phyloP scores from a whole-genome alignment of 192 early-diverging fungal genomes.

The Backusella tarrabulga region DNA sequence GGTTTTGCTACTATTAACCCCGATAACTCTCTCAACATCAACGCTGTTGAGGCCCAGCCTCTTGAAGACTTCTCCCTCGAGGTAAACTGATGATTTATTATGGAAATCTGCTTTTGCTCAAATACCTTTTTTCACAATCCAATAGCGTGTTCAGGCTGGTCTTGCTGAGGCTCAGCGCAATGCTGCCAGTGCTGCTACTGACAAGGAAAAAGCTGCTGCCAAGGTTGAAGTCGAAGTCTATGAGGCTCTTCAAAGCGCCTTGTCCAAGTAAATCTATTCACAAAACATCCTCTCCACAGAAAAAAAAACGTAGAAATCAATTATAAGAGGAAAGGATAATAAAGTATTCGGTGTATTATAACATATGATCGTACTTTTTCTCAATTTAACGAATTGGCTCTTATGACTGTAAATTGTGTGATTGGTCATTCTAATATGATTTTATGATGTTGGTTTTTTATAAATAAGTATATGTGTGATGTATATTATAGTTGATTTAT shows the following conservation, averaged over 20 bases:
- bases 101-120: background rate
- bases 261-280: constrained; percentile 40
- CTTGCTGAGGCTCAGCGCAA: constrained; percentile 81
- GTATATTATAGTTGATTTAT: no score
- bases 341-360: constrained; percentile 6
- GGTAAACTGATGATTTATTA: constrained; percentile 36
- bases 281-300: background rate
- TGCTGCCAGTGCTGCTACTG: constrained; percentile 58
- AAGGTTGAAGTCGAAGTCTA: constrained; percentile 87
- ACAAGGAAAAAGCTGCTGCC: constrained; percentile 78
- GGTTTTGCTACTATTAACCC: constrained; percentile 97
- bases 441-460: no score
- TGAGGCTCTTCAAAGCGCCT: constrained; percentile 80
- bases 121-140: background rate
- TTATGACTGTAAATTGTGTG: background rate
- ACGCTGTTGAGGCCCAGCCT: constrained; percentile 91
- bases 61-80: constrained; percentile 86
- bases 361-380: background rate
- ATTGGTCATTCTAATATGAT: background rate
- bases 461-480: no score
- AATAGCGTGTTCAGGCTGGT: constrained; percentile 67
- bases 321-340: background rate
- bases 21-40: constrained; percentile 95
- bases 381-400: background rate
- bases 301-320: background rate